phyloP scores from a whole-genome alignment of 179 eudicot species.

The Sideroxylon spinosum region DNA sequence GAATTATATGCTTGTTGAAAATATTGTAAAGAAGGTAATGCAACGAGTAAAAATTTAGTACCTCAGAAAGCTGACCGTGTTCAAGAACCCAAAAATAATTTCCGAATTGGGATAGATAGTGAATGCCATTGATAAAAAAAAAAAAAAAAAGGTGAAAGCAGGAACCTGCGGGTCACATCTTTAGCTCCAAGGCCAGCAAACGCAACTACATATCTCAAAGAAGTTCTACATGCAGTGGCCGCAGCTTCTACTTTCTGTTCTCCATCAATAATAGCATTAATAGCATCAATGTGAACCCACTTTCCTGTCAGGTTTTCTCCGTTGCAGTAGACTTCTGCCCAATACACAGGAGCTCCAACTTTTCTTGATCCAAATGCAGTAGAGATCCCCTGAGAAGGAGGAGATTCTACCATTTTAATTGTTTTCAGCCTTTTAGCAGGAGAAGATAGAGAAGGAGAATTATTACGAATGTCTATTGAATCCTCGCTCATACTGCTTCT shows the following conservation, averaged over 20 bases:
- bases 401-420: slow-evolving; percentile 39
- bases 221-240: slow-evolving; percentile 77
- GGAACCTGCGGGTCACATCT: slow-evolving; percentile 96
- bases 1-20: neutral
- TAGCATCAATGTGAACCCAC: slow-evolving; percentile 95
- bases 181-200: slow-evolving; percentile 94
- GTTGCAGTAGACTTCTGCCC: slow-evolving; percentile 91
- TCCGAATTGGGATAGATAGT: neutral
- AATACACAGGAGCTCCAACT: slow-evolving; percentile 84
- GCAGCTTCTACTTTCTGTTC: slow-evolving; percentile 86
- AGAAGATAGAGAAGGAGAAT: slow-evolving; percentile 25
- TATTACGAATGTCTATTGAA: slow-evolving; percentile 24
- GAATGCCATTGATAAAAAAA: neutral
- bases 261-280: slow-evolving; percentile 74
- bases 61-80: neutral
- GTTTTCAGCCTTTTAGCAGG: slow-evolving; percentile 49
- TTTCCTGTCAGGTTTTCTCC: slow-evolving; percentile 80
- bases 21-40: neutral
- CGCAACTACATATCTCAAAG: slow-evolving; percentile 88
- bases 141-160: neutral
- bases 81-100: neutral
- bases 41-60: neutral
- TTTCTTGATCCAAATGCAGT: slow-evolving; percentile 81
- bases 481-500: slow-evolving; percentile 19
- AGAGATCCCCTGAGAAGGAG: slow-evolving; percentile 58